Evolutionary conservation across 257 asterid genomes (phyloP), one percentile per base, ranked within the genome.

Genomic region (Coffea canephora): DNA sequence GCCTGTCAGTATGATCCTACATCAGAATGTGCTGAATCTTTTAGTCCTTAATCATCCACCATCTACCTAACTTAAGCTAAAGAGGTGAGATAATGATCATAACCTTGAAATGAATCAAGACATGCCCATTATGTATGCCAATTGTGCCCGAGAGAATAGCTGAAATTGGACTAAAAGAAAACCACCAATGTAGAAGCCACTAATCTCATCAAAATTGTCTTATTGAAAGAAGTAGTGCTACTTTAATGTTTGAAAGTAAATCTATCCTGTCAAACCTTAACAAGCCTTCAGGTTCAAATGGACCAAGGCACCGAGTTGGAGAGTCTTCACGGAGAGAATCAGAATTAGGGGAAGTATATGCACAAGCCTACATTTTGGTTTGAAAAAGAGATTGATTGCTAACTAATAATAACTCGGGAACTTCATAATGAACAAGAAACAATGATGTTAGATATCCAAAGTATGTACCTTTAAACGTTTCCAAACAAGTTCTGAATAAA

Each of bases 51-150:
- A 39, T 12, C 59, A 31, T 49, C 18, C 36, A 52, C 4, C 18
- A 34, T 70, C 10, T 18, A 49, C 12, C 75, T 78, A 59, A 31
- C 19, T 1, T 59, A 34, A 23, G 19, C 25, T 34, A 3, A 41
- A 3, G 43, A 3, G 49, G 31, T 43, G 23, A 5, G 45, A 2
- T 2, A 45, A 52, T 23, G 36, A 52, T 9, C 27, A 31, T 70
- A 75, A 95, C 98, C 94, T 91, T 87, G 77, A 88, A 86, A 82
- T 93, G 96, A 77, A 95, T 91, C 89, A 95, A 76, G 41, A 91
- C 92, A 78, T 95, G 99, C 15, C 99, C 99, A 70, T 91, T 91
- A 84, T 95, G 98, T 71, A 95, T 86, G 12, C 98, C 99, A 75
- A 95, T 88, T 15, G 93, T 91, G 68, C 98, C 97, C 6, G 98